Evolutionary conservation across 1,284 basidiomycete genomes (phyloP), one percentile per base, ranked within the genome.

Genomic region (Apiotrichum mycotoxinovorans): DNA sequence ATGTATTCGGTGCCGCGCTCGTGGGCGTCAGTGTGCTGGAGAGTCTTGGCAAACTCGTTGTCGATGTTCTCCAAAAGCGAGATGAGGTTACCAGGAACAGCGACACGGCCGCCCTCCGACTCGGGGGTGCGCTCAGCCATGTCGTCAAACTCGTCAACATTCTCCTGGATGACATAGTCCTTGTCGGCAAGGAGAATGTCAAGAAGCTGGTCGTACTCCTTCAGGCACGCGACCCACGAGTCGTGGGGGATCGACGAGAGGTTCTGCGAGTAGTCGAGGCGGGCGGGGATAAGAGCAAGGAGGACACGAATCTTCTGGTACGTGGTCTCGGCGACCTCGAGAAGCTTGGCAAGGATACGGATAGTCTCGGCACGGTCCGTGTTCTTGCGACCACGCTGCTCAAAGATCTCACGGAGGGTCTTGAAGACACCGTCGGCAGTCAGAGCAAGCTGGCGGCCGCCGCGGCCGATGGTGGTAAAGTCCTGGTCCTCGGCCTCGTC

Each of bases 1-100:
- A 99, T 89, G 75, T 99, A 99, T 78, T 99, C 96, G 50, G 91
- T 91, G 5, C 96, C 92, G 54, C 66, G 72, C 64, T 75, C 74
- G 75, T 98, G 96, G 17, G 96, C 95, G 73, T 99, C 96, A 66
- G 97, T 94, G 75, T 98, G 92, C 83, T 98, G 96, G 52, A 99
- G 79, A 70, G 91, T 95, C 78, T 91, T 91, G 51, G 92, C 98
- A 78, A 99, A 98, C 79, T 99, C 96, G 70, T 98, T 96, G 76
- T 98, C 96, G 52, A 99, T 80, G 57, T 95, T 87, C 77, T 99
- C 96, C 50, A 99, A 84, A 69, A 97, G 91, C 72, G 89, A 91
- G 77, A 95, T 92, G 72, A 97, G 85, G 72, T 89, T 93, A 44
- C 93, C 93, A 53, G 92, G 86, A 59, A 97, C 87, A 55, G 67